A percentile compares a stretch with the other conserved stretches of the same genome.
phyloP scores from a whole-genome alignment of 116 monocot genomes.

The Dioscorea cayenensis region DNA sequence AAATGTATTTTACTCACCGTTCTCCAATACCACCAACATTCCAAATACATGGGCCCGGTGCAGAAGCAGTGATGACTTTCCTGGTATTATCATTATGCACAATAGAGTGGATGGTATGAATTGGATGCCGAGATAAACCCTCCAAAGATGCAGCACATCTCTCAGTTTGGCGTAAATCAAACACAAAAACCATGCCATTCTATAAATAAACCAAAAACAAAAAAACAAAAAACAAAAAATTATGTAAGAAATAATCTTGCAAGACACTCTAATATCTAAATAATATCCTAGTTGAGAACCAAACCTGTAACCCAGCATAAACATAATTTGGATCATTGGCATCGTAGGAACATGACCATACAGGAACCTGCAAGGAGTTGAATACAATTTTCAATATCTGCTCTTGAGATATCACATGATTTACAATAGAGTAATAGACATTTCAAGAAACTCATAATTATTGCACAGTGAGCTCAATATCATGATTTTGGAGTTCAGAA shows the following conservation, averaged over 20 bases:
- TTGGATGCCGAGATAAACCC: slow-evolving; percentile 58
- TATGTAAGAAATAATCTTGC: background rate
- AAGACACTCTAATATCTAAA: background rate
- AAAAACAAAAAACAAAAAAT: slow-evolving; percentile 2
- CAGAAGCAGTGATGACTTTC: slow-evolving; percentile 68
- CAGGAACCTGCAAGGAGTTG: slow-evolving; percentile 46
- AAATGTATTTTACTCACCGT: slow-evolving; percentile 9
- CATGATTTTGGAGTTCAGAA: no score
- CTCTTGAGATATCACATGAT: background rate
- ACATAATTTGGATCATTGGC: slow-evolving; percentile 42
- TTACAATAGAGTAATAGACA: background rate
- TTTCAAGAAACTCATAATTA: background rate
- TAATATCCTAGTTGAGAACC: background rate
- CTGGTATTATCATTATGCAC: slow-evolving; percentile 19
- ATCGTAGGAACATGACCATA: slow-evolving; percentile 91
- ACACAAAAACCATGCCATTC: slow-evolving; percentile 77
- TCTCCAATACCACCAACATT: slow-evolving; percentile 25
- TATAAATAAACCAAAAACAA: slow-evolving; percentile 21
- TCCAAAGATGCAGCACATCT: slow-evolving; percentile 31
- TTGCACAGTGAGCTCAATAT: background rate
- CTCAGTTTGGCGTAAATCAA: slow-evolving; percentile 92
- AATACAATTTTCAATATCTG: background rate
- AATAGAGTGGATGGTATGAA: slow-evolving; percentile 65
- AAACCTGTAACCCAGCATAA: slow-evolving; percentile 95
- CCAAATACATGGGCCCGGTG: slow-evolving; percentile 80